Conservation (phyloP, 352 stramenopile species). For the Pythium volutum region DNA sequence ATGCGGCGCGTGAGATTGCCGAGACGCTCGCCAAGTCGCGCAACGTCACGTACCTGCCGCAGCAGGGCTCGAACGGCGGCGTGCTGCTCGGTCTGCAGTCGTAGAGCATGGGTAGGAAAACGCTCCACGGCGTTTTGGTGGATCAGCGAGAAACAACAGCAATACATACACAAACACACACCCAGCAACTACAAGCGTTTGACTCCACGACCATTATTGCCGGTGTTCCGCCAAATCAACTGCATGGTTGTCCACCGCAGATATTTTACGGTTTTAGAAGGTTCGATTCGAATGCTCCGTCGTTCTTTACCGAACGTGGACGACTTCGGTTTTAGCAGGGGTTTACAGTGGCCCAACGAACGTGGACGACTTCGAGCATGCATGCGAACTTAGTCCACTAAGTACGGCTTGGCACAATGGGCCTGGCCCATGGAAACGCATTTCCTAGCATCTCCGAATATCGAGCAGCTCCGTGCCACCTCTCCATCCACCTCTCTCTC, state of each 20-base stretch:
- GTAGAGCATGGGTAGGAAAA: too few species aligned
- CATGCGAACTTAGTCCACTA: neutral
- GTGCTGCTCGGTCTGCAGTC: constrained; percentile 84
- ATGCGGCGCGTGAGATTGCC: constrained; percentile 99
- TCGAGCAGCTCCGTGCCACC: neutral
- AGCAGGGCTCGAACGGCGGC: constrained; percentile 80
- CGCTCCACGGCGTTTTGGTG: too few species aligned
- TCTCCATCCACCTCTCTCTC: neutral
- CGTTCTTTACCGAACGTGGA: neutral
- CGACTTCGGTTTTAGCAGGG: too few species aligned
- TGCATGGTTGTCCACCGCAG: too few species aligned
- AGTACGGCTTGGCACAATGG: neutral
- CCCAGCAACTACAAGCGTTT: too few species aligned
- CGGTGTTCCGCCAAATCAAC: too few species aligned
- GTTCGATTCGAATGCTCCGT: too few species aligned
- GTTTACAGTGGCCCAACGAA: neutral
- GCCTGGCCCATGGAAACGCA: constrained; percentile 9
- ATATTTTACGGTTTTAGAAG: too few species aligned
- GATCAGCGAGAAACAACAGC: too few species aligned
- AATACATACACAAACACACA: too few species aligned
- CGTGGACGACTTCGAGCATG: constrained; percentile 1
- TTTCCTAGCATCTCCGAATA: neutral
- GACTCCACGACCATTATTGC: too few species aligned
- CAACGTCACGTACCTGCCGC: constrained; percentile 99
- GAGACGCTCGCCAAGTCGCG: constrained; percentile 95